Evolutionary conservation across 768 basidiomycete genomes (phyloP), one percentile per base, ranked within the genome.

Genomic region (Rhodosporidiobolus sp.): DNA sequence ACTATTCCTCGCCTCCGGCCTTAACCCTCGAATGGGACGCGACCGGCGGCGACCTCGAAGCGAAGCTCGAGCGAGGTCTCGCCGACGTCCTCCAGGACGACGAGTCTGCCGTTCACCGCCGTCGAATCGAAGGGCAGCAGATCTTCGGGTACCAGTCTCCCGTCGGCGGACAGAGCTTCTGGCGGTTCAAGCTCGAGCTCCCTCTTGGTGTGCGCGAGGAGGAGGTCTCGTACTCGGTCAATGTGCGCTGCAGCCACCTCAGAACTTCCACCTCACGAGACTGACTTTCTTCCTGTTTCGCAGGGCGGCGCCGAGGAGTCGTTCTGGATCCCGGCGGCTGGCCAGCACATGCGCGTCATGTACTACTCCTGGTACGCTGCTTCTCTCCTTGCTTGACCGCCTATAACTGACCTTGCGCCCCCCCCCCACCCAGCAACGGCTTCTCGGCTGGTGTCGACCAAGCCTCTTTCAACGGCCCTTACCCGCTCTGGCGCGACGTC

Each of bases 121-220:
- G 65, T 20, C 35, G 28, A 16, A n/a, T 76, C 34, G 34, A 52
- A 12, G 79, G 69, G 24, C 57, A 75, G 43, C 68, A 65, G 58
- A 78, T 81, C 69, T 72, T 77, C 73, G 63, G 58, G 4, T 80
- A 80, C 73, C 46, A 63, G 73, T 76, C 45, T 60, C 35, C 69
- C 38, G 73, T 78, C 70, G 94, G 93, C 9, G 89, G 89, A 0
- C 93, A 87, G 79, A 92, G 92, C 1, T 99, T 99, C 83, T 98
- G 93, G 90, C 86, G 95, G 64, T 97, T 97, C 83, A 84, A 88
- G 78, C 87, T 97, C 59, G 87, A 88, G 73, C 85, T 99, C 65
- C 92, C 92, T 0, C 81, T 97, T 4, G 84, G 85, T 3, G 81
- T 83, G 16, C 82, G 83, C 49, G 91, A 95, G 82, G 90, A 93